phyloP scores from a whole-genome alignment of 2,329 filamentous ascomycete species.

The Grosmannia huntii region DNA sequence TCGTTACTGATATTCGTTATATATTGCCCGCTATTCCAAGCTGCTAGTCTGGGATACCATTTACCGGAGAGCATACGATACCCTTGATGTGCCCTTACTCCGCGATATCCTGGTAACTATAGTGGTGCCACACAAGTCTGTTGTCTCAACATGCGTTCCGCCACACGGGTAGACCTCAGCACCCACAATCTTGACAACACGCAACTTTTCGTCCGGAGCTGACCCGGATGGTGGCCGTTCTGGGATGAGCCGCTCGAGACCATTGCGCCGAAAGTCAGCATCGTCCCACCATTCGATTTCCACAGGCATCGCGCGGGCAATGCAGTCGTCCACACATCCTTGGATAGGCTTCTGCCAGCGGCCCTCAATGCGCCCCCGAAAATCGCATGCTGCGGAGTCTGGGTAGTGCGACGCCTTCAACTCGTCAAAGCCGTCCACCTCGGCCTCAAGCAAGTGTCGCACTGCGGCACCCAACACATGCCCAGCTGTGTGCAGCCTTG shows the following conservation, averaged over 20 bases:
- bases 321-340: slow-evolving; percentile 42
- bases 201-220: slow-evolving; percentile 36
- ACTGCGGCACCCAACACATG: slow-evolving; percentile 60
- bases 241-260: slow-evolving; percentile 42
- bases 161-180: slow-evolving; percentile 62
- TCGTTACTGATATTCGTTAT: background rate
- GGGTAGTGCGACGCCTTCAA: slow-evolving; percentile 63
- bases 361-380: slow-evolving; percentile 52
- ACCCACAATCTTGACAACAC: slow-evolving; percentile 57
- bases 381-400: slow-evolving; percentile 53
- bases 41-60: background rate
- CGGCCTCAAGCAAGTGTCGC: slow-evolving; percentile 38
- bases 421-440: slow-evolving; percentile 46
- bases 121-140: slow-evolving; percentile 44
- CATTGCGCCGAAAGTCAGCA: slow-evolving; percentile 42
- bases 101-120: slow-evolving; percentile 55
- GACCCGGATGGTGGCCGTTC: slow-evolving; percentile 25
- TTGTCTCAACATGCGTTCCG: slow-evolving; percentile 56
- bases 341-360: slow-evolving; percentile 52
- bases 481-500: slow-evolving; percentile 59
- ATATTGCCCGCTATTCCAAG: background rate
- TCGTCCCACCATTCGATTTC: slow-evolving; percentile 56
- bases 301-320: slow-evolving; percentile 43
- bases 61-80: slow-evolving; percentile 28
- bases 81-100: slow-evolving; percentile 48